Conservation (phyloP, 495 filamentous ascomycete genomes). For the Xylaria grammica region DNA sequence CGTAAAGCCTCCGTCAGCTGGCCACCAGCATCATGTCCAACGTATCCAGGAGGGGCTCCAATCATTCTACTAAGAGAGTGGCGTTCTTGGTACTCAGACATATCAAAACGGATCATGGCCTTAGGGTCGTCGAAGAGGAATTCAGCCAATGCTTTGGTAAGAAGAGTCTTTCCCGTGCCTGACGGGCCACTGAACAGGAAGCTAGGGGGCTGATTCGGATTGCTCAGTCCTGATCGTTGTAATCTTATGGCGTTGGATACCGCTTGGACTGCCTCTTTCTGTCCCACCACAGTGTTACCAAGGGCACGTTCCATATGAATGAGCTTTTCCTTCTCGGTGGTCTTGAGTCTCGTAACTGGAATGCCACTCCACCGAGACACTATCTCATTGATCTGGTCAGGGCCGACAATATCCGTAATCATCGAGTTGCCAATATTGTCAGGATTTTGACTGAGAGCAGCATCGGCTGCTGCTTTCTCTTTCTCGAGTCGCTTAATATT, state of each 20-base stretch:
- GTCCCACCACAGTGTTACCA: constrained; percentile 83
- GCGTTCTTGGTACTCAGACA: constrained; percentile 99
- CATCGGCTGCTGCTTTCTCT: constrained; percentile 79
- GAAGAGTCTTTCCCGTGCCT: constrained; percentile 94
- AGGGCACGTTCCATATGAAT: constrained; percentile 91
- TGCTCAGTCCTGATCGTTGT: constrained; percentile 88
- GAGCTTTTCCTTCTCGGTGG: constrained; percentile 95
- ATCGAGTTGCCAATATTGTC: constrained; percentile 67
- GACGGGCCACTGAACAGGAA: constrained; percentile 99
- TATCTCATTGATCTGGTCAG: constrained; percentile 99
- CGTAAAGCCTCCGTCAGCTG: constrained; percentile 94
- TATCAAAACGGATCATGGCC: constrained; percentile 98
- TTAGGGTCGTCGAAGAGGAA: constrained; percentile 98
- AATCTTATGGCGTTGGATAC: constrained; percentile 96
- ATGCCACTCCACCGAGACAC: constrained; percentile 96
- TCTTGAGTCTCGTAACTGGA: constrained; percentile 89
- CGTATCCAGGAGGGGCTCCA: constrained; percentile 94
- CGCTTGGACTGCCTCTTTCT: constrained; percentile 90
- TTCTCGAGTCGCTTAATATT: constrained; percentile 79
- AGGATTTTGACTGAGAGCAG: constrained; percentile 67
- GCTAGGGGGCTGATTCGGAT: constrained; percentile 94
- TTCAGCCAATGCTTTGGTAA: constrained; percentile 95
- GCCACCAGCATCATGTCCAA: constrained; percentile 94
- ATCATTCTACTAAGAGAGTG: constrained; percentile 98
- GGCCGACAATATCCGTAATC: constrained; percentile 90